These are phyloP conservation scores for Spinacia oleracea DNA, from an alignment of 179 eudicot genomes.

Conservation along the genomic window DNA sequence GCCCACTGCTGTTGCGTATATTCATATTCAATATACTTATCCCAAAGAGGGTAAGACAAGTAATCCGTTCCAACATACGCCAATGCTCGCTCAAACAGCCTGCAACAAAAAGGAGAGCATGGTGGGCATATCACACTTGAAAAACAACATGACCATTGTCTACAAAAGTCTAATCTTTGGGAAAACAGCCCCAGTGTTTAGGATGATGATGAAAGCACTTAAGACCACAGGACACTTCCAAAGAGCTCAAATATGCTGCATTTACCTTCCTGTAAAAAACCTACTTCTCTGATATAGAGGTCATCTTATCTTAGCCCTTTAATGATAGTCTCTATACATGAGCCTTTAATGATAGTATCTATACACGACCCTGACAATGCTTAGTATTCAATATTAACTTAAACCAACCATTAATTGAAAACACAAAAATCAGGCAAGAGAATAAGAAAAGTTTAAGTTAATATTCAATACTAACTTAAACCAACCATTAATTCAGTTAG, in stretches of 20 bases:
- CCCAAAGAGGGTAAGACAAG: constrained; percentile 84
- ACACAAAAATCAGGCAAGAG: too few relatives aligned
- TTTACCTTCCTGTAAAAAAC: too few relatives aligned
- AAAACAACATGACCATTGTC: background rate
- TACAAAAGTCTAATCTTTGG: constrained; percentile 10
- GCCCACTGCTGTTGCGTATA: constrained; percentile 89
- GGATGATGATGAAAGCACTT: constrained; percentile 48
- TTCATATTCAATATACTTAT: constrained; percentile 95
- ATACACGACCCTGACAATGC: too few relatives aligned
- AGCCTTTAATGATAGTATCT: too few relatives aligned
- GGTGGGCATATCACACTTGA: constrained; percentile 14
- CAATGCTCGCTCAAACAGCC: constrained; percentile 94
- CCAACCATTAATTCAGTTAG: too few relatives aligned
- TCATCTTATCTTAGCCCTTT: too few relatives aligned
- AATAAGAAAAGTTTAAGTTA: too few relatives aligned
- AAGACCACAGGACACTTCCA: constrained; percentile 55
- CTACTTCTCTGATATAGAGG: too few relatives aligned
- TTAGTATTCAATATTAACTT: too few relatives aligned
- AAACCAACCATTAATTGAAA: too few relatives aligned
- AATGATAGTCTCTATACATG: too few relatives aligned
- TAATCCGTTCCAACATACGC: constrained; percentile 98
- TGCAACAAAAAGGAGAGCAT: constrained; percentile 41
- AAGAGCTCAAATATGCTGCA: constrained; percentile 52
- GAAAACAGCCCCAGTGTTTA: constrained; percentile 25
- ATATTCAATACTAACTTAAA: too few relatives aligned